A percentile compares a stretch with the other conserved stretches of the same genome.
Conservation (phyloP, 2,329 filamentous ascomycete genomes). For the Phaeophleospora eucalypticola region DNA sequence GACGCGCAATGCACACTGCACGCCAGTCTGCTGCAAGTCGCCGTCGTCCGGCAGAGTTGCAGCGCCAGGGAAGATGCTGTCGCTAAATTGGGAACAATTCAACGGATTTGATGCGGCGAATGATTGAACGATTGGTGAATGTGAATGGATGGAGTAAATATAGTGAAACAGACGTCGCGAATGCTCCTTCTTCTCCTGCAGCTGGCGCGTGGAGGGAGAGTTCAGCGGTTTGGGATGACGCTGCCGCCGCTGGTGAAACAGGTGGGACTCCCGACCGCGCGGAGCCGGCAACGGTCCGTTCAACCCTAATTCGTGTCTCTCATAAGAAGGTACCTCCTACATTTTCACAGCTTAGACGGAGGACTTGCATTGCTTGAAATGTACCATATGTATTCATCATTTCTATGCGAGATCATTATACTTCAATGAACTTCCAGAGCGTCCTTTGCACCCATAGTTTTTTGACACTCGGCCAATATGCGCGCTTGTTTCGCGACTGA, state of each 20-base stretch:
- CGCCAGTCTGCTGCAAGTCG: not conserved
- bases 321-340: too few relatives aligned
- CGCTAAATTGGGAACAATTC: not conserved
- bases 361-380: too few relatives aligned
- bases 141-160: too few relatives aligned
- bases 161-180: too few relatives aligned
- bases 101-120: too few relatives aligned
- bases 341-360: too few relatives aligned
- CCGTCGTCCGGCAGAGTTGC: not conserved
- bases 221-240: not conserved
- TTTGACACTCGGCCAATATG: slow-evolving; percentile 55
- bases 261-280: not conserved
- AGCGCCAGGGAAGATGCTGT: not conserved
- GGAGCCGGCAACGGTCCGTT: too few relatives aligned
- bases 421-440: slow-evolving; percentile 28
- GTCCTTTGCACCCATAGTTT: slow-evolving; percentile 34
- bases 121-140: too few relatives aligned
- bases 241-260: too few relatives aligned
- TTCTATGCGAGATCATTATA: not conserved
- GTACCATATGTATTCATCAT: too few relatives aligned
- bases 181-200: not conserved
- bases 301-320: too few relatives aligned
- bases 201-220: not conserved
- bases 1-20: not conserved
- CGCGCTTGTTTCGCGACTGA: slow-evolving; percentile 60